Conservation (phyloP, 179 eudicot genomes). For the Silene vulgaris region DNA sequence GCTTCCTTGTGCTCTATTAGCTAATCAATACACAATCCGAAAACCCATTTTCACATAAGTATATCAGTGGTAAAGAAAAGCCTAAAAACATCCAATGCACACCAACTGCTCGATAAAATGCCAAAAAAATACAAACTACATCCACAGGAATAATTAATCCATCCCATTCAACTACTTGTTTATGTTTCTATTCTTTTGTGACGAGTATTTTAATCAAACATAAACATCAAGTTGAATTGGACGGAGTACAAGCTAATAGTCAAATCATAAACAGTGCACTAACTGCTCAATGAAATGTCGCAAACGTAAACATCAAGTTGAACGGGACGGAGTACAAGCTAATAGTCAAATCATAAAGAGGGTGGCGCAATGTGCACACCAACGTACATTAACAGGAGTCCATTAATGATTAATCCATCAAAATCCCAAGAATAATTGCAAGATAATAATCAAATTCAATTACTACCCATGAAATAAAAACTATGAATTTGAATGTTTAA, state of each 20-base stretch:
- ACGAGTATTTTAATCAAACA: neutral
- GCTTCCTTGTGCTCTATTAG: slow-evolving; percentile 40
- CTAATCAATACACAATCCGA: slow-evolving; percentile 31
- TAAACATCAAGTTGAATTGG: neutral
- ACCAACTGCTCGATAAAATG: slow-evolving; percentile 27
- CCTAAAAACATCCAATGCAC: slow-evolving; percentile 10
- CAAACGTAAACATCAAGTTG: no score
- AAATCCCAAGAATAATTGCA: neutral
- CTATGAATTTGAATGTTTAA: neutral
- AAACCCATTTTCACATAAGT: slow-evolving; percentile 1
- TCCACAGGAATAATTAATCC: neutral
- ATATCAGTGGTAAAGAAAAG: neutral
- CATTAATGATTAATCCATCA: neutral
- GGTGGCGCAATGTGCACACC: slow-evolving; percentile 15
- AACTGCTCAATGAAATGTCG: no score
- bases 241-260: no score
- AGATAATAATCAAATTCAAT: neutral
- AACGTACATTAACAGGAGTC: neutral
- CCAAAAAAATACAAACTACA: neutral
- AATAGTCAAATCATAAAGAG: no score
- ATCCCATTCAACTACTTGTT: neutral
- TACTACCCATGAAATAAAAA: neutral
- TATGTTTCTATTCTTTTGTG: no score
- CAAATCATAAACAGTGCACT: no score
- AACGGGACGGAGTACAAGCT: no score